A percentile compares a stretch with the other conserved stretches of the same genome.
Conservation (phyloP, 257 asterid species). For the Gentiana dahurica region DNA sequence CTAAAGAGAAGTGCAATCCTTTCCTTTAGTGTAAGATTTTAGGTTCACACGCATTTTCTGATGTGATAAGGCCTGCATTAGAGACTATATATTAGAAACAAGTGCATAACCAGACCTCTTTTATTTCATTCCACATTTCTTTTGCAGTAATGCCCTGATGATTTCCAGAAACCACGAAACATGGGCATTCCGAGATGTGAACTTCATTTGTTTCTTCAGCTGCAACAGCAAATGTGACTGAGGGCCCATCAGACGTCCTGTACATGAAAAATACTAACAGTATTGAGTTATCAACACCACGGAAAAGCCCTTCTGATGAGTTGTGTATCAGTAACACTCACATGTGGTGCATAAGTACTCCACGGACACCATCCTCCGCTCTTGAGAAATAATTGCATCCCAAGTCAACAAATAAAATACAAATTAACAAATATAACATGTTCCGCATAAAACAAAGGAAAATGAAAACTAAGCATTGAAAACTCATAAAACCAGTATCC, state of each 20-base stretch:
- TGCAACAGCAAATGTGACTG: conserved; percentile 80
- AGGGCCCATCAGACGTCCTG: conserved; percentile 80
- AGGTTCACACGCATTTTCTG: too few species aligned
- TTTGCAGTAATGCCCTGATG: conserved; percentile 65
- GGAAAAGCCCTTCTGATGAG: background rate
- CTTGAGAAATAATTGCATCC: conserved; percentile 29
- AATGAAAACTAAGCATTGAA: conserved; percentile 5
- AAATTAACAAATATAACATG: conserved; percentile 6
- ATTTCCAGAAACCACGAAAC: conserved; percentile 73
- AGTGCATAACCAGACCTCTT: conserved; percentile 46
- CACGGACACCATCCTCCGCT: conserved; percentile 51
- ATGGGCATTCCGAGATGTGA: conserved; percentile 81
- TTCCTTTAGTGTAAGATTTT: too few species aligned
- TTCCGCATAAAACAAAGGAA: background rate
- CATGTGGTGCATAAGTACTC: conserved; percentile 93
- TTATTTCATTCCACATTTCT: conserved; percentile 92
- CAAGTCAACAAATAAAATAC: conserved; percentile 14
- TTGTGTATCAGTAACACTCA: conserved; percentile 23
- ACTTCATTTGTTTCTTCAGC: conserved; percentile 67
- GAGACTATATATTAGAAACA: background rate
- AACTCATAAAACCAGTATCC: background rate
- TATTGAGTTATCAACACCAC: background rate
- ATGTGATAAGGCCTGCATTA: too few species aligned
- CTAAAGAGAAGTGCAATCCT: too few species aligned
- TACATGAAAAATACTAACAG: conserved; percentile 12